Percentiles rank a stretch among this genome's conserved stretches.
phyloP scores from a whole-genome alignment of 495 filamentous ascomycete genomes.

The Penicillium cataractarum region DNA sequence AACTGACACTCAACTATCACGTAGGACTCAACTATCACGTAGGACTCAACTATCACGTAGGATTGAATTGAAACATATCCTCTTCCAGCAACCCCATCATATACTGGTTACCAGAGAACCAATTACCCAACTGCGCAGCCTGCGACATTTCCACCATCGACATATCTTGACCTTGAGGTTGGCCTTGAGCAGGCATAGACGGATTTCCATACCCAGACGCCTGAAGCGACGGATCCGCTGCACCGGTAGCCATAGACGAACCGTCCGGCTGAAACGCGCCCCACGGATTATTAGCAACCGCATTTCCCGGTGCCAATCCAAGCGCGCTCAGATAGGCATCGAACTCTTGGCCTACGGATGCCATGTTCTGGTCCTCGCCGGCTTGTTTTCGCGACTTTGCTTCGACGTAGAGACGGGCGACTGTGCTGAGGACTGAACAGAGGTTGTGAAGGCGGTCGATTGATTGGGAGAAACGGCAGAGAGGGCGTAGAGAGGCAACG shows the following conservation, averaged over 20 bases:
- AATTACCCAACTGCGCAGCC: constrained; percentile 60
- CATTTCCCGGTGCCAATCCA: constrained; percentile 56
- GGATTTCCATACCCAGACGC: constrained; percentile 14
- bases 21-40: not conserved
- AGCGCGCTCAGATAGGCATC: constrained; percentile 66
- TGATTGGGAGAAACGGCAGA: constrained; percentile 55
- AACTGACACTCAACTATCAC: constrained; percentile 17
- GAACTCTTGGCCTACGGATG: constrained; percentile 61
- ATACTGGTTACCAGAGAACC: constrained; percentile 69
- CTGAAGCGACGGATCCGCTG: constrained; percentile 19
- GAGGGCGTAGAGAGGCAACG: constrained; percentile 56
- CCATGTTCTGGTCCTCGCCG: constrained; percentile 45
- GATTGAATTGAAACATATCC: constrained; percentile 58
- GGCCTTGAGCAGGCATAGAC: constrained; percentile 9
- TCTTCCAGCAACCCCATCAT: constrained; percentile 67
- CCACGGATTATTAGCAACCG: constrained; percentile 10
- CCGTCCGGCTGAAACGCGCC: constrained; percentile 19
- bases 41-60: constrained; percentile 17
- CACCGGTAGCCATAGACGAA: constrained; percentile 8
- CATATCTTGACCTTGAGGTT: constrained; percentile 18
- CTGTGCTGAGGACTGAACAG: constrained; percentile 61
- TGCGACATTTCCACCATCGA: constrained; percentile 32
- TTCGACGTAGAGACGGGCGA: constrained; percentile 65
- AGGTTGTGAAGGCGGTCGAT: constrained; percentile 62
- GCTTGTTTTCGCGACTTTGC: constrained; percentile 53